Conservation (phyloP, 2,329 filamentous ascomycete genomes). For the Aphanocladium album region DNA sequence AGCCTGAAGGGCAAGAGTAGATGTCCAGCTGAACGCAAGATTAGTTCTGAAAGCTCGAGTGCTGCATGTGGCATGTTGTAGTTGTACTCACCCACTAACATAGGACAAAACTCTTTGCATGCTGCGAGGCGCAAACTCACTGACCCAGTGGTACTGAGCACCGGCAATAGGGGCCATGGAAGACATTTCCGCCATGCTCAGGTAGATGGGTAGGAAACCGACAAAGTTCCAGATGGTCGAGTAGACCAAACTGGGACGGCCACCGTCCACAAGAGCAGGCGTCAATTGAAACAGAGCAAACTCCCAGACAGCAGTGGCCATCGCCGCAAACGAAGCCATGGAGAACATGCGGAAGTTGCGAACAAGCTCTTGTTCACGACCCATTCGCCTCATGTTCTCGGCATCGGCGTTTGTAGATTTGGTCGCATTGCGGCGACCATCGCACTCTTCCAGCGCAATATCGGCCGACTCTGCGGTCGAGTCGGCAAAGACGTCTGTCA, state of each 20-base stretch:
- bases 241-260: neutral
- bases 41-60: neutral
- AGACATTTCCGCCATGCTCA: slow-evolving; percentile 1
- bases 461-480: neutral
- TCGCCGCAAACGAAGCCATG: slow-evolving; percentile 7
- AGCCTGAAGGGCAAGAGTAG: slow-evolving; percentile 15
- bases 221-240: neutral
- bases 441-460: neutral
- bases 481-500: neutral
- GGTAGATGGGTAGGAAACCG: neutral
- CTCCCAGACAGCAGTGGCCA: slow-evolving; percentile 7
- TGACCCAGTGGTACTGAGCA: slow-evolving; percentile 5
- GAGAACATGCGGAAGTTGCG: slow-evolving; percentile 10
- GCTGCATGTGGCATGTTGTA: neutral
- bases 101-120: neutral
- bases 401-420: neutral
- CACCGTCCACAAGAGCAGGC: neutral
- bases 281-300: slow-evolving; percentile 3
- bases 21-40: slow-evolving; percentile 12
- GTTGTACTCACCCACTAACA: slow-evolving; percentile 1
- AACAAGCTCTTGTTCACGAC: slow-evolving; percentile 5
- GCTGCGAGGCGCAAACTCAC: slow-evolving; percentile 4
- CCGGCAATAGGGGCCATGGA: slow-evolving; percentile 4
- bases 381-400: slow-evolving; percentile 7
- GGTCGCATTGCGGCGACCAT: neutral